Percentiles rank a stretch among this genome's conserved stretches.
These are phyloP conservation scores for Ailanthus altissimus DNA, from an alignment of 345 rosid species.

Conservation along the genomic window DNA sequence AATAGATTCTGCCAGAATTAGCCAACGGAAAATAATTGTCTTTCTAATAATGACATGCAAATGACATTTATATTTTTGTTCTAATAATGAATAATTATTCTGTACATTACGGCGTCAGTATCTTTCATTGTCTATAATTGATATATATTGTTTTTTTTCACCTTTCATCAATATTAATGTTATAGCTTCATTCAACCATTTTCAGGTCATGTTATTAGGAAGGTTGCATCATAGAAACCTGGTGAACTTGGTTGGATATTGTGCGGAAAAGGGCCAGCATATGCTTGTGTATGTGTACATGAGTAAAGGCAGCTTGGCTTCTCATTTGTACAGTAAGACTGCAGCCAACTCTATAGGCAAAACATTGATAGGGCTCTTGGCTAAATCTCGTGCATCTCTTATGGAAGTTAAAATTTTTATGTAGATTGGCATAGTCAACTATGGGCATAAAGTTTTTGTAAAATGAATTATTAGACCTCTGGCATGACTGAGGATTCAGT, in stretches of 20 bases:
- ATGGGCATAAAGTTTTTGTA: neutral
- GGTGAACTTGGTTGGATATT: conserved; percentile 93
- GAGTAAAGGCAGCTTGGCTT: conserved; percentile 97
- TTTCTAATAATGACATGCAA: neutral
- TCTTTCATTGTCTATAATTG: neutral
- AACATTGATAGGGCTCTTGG: conserved; percentile 13
- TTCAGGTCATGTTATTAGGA: conserved; percentile 91
- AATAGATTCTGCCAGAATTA: neutral
- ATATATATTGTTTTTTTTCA: neutral
- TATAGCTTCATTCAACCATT: conserved; percentile 7
- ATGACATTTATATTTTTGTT: neutral
- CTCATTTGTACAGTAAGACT: conserved; percentile 87
- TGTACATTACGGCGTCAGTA: neutral
- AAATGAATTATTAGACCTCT: conserved; percentile 14
- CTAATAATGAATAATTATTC: neutral
- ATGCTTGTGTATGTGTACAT: conserved; percentile 95
- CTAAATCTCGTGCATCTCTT: neutral
- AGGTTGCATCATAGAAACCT: conserved; percentile 96
- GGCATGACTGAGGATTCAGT: conserved; percentile 2
- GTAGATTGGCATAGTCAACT: conserved; percentile 6
- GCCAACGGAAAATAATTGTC: neutral
- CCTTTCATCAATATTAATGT: conserved; percentile 5
- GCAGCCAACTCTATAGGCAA: conserved; percentile 12
- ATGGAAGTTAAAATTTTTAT: neutral
- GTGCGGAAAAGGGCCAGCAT: conserved; percentile 93